Base-by-base conservation (phyloP, 441 rosid genomes). In the Gossypium armourianum region DNA sequence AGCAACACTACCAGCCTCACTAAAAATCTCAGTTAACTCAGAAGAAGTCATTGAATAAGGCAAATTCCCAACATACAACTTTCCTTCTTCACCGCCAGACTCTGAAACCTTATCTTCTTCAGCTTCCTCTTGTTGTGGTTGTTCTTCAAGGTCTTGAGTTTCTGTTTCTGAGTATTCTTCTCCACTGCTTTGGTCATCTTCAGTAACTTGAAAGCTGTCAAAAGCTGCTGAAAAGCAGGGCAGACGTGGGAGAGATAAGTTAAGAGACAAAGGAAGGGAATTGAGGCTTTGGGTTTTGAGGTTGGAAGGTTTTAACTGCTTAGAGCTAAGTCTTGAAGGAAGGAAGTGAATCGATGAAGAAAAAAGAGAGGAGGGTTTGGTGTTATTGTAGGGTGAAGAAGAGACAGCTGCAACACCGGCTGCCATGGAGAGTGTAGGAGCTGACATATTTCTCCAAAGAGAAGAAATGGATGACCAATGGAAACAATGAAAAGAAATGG, bases 61-160 rank as follows among this genome's bases (percentile, higher is more conserved):
- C 74, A 91, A 81, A 52, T 90, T 91, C 29, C 98, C 97, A 4
- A 93, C 87, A 75, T 86, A 93, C 15, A 91, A 73, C 78, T 88
- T 87, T 66, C 88, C 93, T 62, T 80, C 86, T 59, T 83, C 91
- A 45, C 75, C 77, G 12, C 79, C 79, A 2, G 79, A 73, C 64
- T 65, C 68, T 45, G 79, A 65, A 19, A 62, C 76, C 67, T 69
- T 73, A 43, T 57, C 69, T 50, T 12, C 83, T 49, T 76, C 84
- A 45, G 55, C 77, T 32, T 72, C 84, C 56, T 68, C 83, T 53
- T 73, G 86, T 17, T 19, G 80, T 4, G 21, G 45, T 15, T 28
- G 45, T 60, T 28, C 64, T 60, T 28, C 64, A 28, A 60, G 43
- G 45, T 60, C 64, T 60, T 28, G 64, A 60, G 52, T 12, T 45